Conservation (phyloP, 768 basidiomycete genomes). For the Kwoniella europaea region DNA sequence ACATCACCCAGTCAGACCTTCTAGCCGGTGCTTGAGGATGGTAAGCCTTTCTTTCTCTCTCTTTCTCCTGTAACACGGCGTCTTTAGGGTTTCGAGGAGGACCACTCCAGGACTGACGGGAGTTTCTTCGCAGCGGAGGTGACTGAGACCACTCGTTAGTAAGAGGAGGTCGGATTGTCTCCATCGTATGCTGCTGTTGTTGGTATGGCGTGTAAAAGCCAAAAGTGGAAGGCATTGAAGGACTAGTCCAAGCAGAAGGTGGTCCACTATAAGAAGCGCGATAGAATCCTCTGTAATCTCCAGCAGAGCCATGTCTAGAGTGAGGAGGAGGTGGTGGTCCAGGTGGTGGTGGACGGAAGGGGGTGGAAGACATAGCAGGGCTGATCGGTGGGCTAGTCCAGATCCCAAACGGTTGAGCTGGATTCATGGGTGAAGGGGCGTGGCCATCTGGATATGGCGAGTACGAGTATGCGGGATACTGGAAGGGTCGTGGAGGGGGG, state of each 20-base stretch:
- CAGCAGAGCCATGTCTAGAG: slow-evolving; percentile 17
- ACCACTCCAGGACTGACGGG: slow-evolving; percentile 37
- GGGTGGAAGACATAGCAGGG: slow-evolving; percentile 13
- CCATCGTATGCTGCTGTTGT: slow-evolving; percentile 9
- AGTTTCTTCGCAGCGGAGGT: slow-evolving; percentile 3
- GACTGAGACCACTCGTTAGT: slow-evolving; percentile 4
- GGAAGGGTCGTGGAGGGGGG: slow-evolving; percentile 4
- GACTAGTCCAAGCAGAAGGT: slow-evolving; percentile 24
- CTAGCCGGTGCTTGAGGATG: slow-evolving; percentile 61
- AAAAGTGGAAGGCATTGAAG: slow-evolving; percentile 17
- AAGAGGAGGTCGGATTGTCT: neutral
- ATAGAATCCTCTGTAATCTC: slow-evolving; percentile 3
- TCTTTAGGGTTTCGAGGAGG: slow-evolving; percentile 21
- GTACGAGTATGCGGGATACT: slow-evolving; percentile 17
- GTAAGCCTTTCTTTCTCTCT: slow-evolving; percentile 51
- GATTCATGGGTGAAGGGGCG: slow-evolving; percentile 12
- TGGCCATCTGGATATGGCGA: slow-evolving; percentile 3
- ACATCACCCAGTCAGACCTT: slow-evolving; percentile 92
- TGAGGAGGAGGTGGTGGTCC: slow-evolving; percentile 3
- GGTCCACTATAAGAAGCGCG: slow-evolving; percentile 13
- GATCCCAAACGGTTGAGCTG: slow-evolving; percentile 10
- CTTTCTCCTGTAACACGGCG: slow-evolving; percentile 17
- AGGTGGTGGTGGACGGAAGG: neutral
- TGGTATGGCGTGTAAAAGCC: slow-evolving; percentile 18
- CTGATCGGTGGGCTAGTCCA: slow-evolving; percentile 36